Percentiles rank a stretch among this genome's conserved stretches.
These are phyloP conservation scores for Bidens hawaiensis DNA, from an alignment of 140 eudicot species.

Conservation along the genomic window DNA sequence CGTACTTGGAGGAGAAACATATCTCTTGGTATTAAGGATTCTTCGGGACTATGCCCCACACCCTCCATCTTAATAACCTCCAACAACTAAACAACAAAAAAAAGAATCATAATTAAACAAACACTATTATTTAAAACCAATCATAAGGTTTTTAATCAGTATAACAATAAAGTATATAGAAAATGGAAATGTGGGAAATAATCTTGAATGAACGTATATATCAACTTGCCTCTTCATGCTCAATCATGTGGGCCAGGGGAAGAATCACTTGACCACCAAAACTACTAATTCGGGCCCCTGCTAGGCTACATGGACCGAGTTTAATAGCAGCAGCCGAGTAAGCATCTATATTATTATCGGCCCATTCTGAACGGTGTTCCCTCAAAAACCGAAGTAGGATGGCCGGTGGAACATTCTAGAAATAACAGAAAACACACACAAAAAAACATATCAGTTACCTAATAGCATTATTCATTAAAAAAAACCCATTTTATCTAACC, in stretches of 20 bases:
- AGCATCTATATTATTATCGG: slow-evolving; percentile 75
- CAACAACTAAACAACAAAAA: slow-evolving; percentile 53
- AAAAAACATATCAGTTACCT: neutral
- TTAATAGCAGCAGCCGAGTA: slow-evolving; percentile 76
- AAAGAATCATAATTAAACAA: neutral
- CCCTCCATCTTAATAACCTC: slow-evolving; percentile 88
- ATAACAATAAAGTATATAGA: no score
- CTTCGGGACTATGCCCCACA: slow-evolving; percentile 63
- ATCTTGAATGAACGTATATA: neutral
- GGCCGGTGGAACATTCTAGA: slow-evolving; percentile 86
- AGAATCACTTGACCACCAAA: slow-evolving; percentile 84
- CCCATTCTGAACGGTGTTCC: slow-evolving; percentile 98
- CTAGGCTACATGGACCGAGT: slow-evolving; percentile 45
- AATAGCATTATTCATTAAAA: no score
- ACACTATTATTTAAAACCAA: neutral
- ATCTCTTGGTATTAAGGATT: slow-evolving; percentile 64
- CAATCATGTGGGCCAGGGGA: slow-evolving; percentile 86
- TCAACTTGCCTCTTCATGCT: slow-evolving; percentile 74
- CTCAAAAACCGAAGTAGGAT: slow-evolving; percentile 73
- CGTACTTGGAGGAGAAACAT: slow-evolving; percentile 82
- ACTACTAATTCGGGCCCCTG: slow-evolving; percentile 61
- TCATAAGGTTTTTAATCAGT: neutral
- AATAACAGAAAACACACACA: neutral
- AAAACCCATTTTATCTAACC: slow-evolving; percentile 32
- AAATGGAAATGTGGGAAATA: neutral